Conservation (phyloP, 2,329 filamentous ascomycete genomes). For the Ascomycota sp. region DNA sequence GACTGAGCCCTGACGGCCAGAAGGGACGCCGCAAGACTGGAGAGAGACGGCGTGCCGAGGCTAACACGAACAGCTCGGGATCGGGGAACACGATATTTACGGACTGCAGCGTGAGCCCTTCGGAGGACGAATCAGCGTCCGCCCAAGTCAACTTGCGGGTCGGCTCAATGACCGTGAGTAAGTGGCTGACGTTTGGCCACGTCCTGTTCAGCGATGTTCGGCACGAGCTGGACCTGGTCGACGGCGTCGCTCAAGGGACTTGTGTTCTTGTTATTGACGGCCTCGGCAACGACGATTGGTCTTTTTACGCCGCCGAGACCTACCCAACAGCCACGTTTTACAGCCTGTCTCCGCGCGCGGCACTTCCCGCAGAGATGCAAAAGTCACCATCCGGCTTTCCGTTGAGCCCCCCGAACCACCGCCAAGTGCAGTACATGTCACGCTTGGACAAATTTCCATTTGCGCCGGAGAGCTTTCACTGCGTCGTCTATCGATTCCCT, state of each 20-base stretch:
- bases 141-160: constrained; percentile 56
- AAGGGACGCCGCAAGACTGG: neutral
- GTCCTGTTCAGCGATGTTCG: constrained; percentile 63
- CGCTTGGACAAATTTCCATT: constrained; percentile 50
- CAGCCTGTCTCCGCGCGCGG: constrained; percentile 42
- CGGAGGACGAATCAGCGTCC: constrained; percentile 37
- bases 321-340: constrained; percentile 56
- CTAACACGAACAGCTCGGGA: constrained; percentile 13
- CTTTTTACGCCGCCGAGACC: constrained; percentile 62
- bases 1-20: constrained; percentile 4
- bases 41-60: neutral
- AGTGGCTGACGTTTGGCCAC: constrained; percentile 69
- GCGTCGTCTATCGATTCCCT: constrained; percentile 58
- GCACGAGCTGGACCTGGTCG: constrained; percentile 35
- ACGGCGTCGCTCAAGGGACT: constrained; percentile 20
- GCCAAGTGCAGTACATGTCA: constrained; percentile 46
- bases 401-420: constrained; percentile 44
- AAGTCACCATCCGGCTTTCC: constrained; percentile 24
- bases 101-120: constrained; percentile 21
- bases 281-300: constrained; percentile 74
- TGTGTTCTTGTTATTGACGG: constrained; percentile 61
- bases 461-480: constrained; percentile 49
- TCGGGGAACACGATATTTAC: constrained; percentile 17
- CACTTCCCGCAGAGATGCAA: constrained; percentile 22
- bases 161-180: constrained; percentile 65